Conservation (phyloP, 2,329 filamentous ascomycete species). For the Sporothrix globosa region DNA sequence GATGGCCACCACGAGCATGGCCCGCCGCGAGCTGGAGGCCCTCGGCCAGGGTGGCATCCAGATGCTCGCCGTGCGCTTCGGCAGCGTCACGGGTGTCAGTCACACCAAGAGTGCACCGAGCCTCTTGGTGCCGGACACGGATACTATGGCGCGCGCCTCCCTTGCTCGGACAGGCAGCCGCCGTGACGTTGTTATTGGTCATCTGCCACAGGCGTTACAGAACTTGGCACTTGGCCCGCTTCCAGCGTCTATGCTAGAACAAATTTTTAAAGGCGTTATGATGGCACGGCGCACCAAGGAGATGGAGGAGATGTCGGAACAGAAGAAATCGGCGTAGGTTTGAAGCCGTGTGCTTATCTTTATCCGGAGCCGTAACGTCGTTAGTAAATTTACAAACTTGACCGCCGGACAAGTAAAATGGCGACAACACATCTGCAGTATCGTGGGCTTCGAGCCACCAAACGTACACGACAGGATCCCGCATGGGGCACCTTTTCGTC, state of each 20-base stretch:
- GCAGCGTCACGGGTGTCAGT: slow-evolving; percentile 36
- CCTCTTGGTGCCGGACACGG: slow-evolving; percentile 35
- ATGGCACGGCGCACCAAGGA: background rate
- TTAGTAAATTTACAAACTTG: no score
- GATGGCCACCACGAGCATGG: slow-evolving; percentile 29
- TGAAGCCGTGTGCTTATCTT: no score
- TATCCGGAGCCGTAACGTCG: no score
- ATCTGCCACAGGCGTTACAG: slow-evolving; percentile 36
- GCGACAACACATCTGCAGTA: no score
- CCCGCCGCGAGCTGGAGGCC: slow-evolving; percentile 35
- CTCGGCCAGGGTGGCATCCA: slow-evolving; percentile 35
- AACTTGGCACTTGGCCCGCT: slow-evolving; percentile 25
- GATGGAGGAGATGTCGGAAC: background rate
- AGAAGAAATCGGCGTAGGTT: background rate
- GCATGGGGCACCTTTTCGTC: no score
- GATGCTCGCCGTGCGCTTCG: slow-evolving; percentile 37
- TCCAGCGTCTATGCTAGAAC: slow-evolving; percentile 22
- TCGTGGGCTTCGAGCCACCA: no score
- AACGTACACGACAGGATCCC: no score
- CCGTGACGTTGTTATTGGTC: slow-evolving; percentile 33
- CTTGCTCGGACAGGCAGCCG: slow-evolving; percentile 39
- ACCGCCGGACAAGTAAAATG: no score
- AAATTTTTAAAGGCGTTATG: slow-evolving; percentile 23
- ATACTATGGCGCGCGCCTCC: slow-evolving; percentile 35
- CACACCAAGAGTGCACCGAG: slow-evolving; percentile 29